A percentile compares a stretch with the other conserved stretches of the same genome.
These are phyloP conservation scores for Alternaria sp. DNA, from an alignment of 2,329 filamentous ascomycete genomes.

Conservation along the genomic window DNA sequence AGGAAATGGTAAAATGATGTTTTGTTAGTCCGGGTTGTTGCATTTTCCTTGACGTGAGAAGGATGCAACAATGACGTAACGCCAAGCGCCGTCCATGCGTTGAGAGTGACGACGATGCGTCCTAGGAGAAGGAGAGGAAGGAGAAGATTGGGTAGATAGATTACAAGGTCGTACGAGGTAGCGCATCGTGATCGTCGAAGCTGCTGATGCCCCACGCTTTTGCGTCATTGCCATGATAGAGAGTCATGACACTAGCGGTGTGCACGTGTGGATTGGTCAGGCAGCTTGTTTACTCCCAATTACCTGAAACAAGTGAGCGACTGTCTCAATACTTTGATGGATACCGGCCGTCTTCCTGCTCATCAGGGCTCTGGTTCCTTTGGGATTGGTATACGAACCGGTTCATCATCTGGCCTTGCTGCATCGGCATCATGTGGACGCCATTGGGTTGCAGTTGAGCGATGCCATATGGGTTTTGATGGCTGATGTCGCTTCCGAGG, in stretches of 20 bases:
- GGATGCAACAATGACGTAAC: conserved; percentile 35
- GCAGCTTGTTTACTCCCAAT: conserved; percentile 30
- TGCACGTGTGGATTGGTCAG: conserved; percentile 16
- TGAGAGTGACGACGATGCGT: conserved; percentile 31
- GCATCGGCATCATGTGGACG: conserved; percentile 54
- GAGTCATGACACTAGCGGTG: conserved; percentile 19
- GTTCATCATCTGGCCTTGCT: conserved; percentile 49
- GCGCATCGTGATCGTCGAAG: conserved; percentile 18
- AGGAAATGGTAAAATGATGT: conserved; percentile 25
- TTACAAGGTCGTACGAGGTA: conserved; percentile 39
- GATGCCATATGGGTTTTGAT: conserved; percentile 60
- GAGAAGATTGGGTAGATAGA: conserved; percentile 36
- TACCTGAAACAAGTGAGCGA: conserved; percentile 44
- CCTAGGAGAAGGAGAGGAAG: conserved; percentile 28
- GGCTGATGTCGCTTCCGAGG: conserved; percentile 55
- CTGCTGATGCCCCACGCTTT: conserved; percentile 13
- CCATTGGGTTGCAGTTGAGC: conserved; percentile 53
- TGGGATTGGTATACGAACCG: conserved; percentile 46
- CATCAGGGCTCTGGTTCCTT: conserved; percentile 30
- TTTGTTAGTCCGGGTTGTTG: conserved; percentile 16
- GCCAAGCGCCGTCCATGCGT: conserved; percentile 44
- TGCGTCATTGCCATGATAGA: conserved; percentile 7
- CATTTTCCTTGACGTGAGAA: conserved; percentile 23
- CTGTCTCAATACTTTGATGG: conserved; percentile 33
- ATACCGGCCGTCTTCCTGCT: conserved; percentile 40